Base-by-base conservation (phyloP, 1,284 basidiomycete genomes). In the Cutaneotrichosporon daszewskae region DNA sequence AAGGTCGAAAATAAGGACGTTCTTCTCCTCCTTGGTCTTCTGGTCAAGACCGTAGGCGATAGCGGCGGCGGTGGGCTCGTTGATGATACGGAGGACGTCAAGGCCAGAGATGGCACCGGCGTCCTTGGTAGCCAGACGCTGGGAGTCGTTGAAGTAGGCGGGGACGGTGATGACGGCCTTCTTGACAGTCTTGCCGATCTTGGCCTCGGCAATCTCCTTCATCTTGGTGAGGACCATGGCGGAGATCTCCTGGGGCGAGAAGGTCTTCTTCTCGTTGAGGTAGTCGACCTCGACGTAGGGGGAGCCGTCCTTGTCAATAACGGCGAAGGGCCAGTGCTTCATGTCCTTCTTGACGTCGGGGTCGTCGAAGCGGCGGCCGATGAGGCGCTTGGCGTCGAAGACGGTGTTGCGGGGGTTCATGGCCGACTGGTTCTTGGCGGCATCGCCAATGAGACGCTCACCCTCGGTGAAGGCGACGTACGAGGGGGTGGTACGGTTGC, bases 1-100 rank as follows among this genome's bases (percentile, higher is more conserved):
- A 53, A 99, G 80, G 79, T 99, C 94, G 81, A 96, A 99, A 74
- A 99, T 97, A 72, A 99, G 83, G 51, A 99, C 94, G 72, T 94
- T 96, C 78, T 91, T 91, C 81, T 98, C 91, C 53, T 80, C 76
- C 75, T 87, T 86, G 61, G 84, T 81, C 69, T 75, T 74, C 73
- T 91, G 83, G 63, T 79, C 78, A 49, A 81, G 76, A 72, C 79
- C 79, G 71, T 77, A 77, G 40, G 73, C 74, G 49, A 75, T 74
- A 54, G 74, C 74, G 47, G 74, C 74, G 45, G 74, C 74, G 53
- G 74, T 75, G 45, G 74, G 74, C 67, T 81, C 79, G 76, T 81
- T 81, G 77, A 81, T 80, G 77, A 81, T 80, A 70, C 79, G 79
- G 69, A 81, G 77, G 55, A 81, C 79, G 59, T 80, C 78, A 53